A percentile compares a stretch with the other conserved stretches of the same genome.
These are phyloP conservation scores for Paspalum notatum DNA, from an alignment of 176 grass and related monocot genomes.

Conservation along the genomic window DNA sequence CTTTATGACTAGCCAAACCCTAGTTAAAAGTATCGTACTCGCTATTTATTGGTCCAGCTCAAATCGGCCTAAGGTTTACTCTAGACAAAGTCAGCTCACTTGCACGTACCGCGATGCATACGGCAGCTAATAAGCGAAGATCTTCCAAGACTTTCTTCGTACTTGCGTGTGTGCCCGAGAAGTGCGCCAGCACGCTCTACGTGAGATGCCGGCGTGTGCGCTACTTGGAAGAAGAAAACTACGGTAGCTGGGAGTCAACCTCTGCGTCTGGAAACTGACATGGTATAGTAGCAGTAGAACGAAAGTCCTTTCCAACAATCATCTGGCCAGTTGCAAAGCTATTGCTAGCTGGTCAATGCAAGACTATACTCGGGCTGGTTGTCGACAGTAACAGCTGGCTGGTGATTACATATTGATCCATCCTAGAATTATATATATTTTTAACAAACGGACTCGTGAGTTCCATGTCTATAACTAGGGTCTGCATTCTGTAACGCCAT, in stretches of 20 bases:
- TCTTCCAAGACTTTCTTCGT: not conserved
- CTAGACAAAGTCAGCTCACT: too few species aligned
- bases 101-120: not conserved
- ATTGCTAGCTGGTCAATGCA: not conserved
- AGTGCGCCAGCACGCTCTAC: constrained; percentile 3
- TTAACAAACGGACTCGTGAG: not conserved
- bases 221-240: not conserved
- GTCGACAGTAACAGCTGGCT: not conserved
- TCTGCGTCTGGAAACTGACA: not conserved
- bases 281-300: not conserved
- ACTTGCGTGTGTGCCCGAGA: not conserved
- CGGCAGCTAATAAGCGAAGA: not conserved
- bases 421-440: not conserved
- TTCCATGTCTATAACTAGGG: not conserved
- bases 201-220: not conserved
- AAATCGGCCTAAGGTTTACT: too few species aligned
- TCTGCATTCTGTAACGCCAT: too few species aligned
- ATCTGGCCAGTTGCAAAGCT: not conserved
- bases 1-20: too few species aligned
- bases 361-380: not conserved
- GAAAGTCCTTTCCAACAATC: not conserved
- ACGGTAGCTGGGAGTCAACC: not conserved
- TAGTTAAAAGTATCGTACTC: too few species aligned
- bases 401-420: not conserved
- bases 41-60: too few species aligned